Evolutionary conservation across 768 basidiomycete species (phyloP).

Genomic region (Nidularia pulvinata): DNA sequence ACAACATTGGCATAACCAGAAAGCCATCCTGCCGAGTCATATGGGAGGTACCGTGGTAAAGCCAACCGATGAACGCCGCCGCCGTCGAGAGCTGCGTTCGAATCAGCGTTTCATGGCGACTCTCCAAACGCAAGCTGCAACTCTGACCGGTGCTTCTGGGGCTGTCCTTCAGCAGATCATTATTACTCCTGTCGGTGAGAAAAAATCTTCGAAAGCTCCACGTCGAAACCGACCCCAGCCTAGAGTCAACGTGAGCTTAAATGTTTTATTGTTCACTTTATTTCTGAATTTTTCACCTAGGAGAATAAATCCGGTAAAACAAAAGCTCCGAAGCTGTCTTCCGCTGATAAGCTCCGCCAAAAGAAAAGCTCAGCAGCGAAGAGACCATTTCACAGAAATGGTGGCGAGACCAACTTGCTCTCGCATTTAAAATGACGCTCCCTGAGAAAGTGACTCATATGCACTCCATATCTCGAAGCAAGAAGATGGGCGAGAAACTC

Average conservation of each 20-base stretch:
- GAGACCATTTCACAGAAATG: slow-evolving; percentile 40
- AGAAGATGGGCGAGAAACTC: slow-evolving; percentile 34
- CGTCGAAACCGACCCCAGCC: no score
- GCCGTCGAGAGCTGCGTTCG: slow-evolving; percentile 28
- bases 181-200: slow-evolving; percentile 37
- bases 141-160: slow-evolving; percentile 64
- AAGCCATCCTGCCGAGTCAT: slow-evolving; percentile 49
- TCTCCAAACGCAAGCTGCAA: slow-evolving; percentile 59
- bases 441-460: slow-evolving; percentile 28
- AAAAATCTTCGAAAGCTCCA: not conserved
- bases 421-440: slow-evolving; percentile 27
- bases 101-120: slow-evolving; percentile 61
- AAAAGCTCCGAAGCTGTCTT: slow-evolving; percentile 14
- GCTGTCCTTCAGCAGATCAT: slow-evolving; percentile 46
- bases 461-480: slow-evolving; percentile 41
- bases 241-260: no score
- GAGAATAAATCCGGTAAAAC: slow-evolving; percentile 9
- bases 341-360: slow-evolving; percentile 24
- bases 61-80: slow-evolving; percentile 28
- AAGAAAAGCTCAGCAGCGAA: slow-evolving; percentile 41
- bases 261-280: no score
- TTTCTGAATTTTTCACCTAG: not conserved
- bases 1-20: slow-evolving; percentile 60
- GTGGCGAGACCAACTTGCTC: slow-evolving; percentile 50
- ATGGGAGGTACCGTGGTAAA: slow-evolving; percentile 43